phyloP scores from a whole-genome alignment of 2,329 filamentous ascomycete genomes.

The Drechmeria coniospora region DNA sequence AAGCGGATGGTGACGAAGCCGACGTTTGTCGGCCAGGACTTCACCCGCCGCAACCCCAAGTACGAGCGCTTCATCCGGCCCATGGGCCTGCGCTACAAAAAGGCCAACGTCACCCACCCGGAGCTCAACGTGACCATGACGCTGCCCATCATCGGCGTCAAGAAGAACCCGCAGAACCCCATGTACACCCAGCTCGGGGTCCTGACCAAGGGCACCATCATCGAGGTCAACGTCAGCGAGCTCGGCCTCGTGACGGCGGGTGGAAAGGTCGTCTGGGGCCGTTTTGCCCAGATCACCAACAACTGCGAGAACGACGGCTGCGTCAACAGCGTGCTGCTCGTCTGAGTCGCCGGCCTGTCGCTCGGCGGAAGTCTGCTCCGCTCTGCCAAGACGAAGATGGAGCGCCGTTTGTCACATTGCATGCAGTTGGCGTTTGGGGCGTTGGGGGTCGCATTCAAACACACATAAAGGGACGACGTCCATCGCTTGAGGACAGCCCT shows the following conservation, averaged over 20 bases:
- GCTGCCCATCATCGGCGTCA: slow-evolving; percentile 56
- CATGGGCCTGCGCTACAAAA: slow-evolving; percentile 36
- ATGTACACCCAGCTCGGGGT: slow-evolving; percentile 89
- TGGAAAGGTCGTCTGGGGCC: slow-evolving; percentile 88
- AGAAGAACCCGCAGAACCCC: slow-evolving; percentile 63
- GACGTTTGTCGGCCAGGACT: slow-evolving; percentile 74
- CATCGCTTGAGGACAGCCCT: too few relatives aligned
- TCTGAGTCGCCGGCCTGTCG: slow-evolving; percentile 7
- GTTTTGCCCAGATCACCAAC: slow-evolving; percentile 46
- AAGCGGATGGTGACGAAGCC: slow-evolving; percentile 50
- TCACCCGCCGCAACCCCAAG: slow-evolving; percentile 78
- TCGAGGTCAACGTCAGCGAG: slow-evolving; percentile 90
- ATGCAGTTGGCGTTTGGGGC: slow-evolving; percentile 12
- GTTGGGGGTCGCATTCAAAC: background rate
- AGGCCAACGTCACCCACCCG: slow-evolving; percentile 48
- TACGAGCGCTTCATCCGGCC: slow-evolving; percentile 41
- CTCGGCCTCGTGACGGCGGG: slow-evolving; percentile 78
- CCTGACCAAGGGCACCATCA: slow-evolving; percentile 61
- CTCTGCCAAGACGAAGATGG: background rate
- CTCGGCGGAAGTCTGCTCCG: too few relatives aligned
- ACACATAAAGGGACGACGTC: too few relatives aligned
- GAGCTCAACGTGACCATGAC: slow-evolving; percentile 79
- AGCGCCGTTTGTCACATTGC: slow-evolving; percentile 4
- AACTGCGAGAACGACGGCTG: slow-evolving; percentile 32
- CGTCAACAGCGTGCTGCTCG: slow-evolving; percentile 24